phyloP scores from a whole-genome alignment of 1,284 basidiomycete genomes.

The Leccinum pachyderme region DNA sequence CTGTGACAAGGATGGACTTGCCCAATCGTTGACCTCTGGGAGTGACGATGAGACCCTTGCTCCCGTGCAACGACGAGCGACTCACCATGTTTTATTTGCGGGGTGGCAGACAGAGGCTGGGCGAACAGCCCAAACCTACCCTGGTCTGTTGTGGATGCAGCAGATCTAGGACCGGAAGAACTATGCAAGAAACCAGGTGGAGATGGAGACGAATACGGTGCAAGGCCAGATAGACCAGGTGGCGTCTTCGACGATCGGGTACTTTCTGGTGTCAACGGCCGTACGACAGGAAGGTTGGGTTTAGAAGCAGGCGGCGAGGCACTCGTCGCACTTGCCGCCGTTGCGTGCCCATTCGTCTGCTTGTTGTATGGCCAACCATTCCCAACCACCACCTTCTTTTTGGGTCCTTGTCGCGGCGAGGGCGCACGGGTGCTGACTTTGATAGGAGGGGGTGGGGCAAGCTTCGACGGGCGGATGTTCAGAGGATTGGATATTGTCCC shows the following conservation, averaged over 20 bases:
- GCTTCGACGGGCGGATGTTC: constrained; percentile 46
- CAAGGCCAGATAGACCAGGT: constrained; percentile 35
- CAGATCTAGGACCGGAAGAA: constrained; percentile 27
- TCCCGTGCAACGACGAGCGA: not conserved
- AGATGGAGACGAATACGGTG: constrained; percentile 39
- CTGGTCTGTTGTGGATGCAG: constrained; percentile 14
- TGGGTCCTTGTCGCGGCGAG: constrained; percentile 17
- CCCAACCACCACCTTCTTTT: constrained; percentile 33
- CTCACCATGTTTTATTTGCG: constrained; percentile 33
- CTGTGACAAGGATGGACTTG: constrained; percentile 16
- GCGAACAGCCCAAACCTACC: constrained; percentile 18
- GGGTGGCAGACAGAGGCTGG: constrained; percentile 22
- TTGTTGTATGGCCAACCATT: constrained; percentile 36
- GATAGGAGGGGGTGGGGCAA: constrained; percentile 7
- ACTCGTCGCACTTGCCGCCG: constrained; percentile 2
- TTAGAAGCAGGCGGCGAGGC: constrained; percentile 20
- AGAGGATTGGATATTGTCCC: constrained; percentile 49
- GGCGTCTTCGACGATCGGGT: constrained; percentile 35
- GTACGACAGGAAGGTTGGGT: constrained; percentile 12
- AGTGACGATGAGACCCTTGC: not conserved
- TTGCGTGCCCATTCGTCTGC: constrained; percentile 24
- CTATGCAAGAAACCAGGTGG: constrained; percentile 35
- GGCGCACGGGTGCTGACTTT: constrained; percentile 11
- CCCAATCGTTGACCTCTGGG: constrained; percentile 27
- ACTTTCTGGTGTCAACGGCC: constrained; percentile 31